These are phyloP conservation scores for Chlorencoelia australis DNA, from an alignment of 2,329 filamentous ascomycete species.

Conservation along the genomic window DNA sequence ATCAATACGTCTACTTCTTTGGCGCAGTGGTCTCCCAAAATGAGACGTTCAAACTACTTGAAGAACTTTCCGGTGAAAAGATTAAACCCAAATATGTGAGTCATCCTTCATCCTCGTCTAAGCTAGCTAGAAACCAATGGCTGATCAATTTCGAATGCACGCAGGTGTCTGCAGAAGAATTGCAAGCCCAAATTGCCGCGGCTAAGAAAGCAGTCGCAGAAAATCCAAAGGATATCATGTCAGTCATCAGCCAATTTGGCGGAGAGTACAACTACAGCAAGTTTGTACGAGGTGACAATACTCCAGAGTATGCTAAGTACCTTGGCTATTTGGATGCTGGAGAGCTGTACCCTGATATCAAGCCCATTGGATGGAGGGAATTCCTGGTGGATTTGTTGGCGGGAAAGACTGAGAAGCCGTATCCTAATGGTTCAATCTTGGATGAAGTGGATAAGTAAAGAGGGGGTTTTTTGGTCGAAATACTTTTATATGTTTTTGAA, in stretches of 20 bases:
- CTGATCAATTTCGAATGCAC: too few relatives aligned
- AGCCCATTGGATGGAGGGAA: constrained; percentile 30
- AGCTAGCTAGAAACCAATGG: too few relatives aligned
- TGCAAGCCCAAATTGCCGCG: too few relatives aligned
- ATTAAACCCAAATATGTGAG: constrained; percentile 19
- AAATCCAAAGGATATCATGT: too few relatives aligned
- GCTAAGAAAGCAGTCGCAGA: too few relatives aligned
- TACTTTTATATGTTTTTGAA: too few relatives aligned
- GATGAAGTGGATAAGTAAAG: too few relatives aligned
- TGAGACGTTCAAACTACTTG: constrained; percentile 36
- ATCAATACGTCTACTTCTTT: constrained; percentile 40
- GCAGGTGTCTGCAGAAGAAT: too few relatives aligned
- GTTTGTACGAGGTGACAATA: constrained; percentile 38
- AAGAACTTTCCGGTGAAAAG: constrained; percentile 39
- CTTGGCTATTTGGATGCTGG: constrained; percentile 42
- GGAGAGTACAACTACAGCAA: constrained; percentile 2
- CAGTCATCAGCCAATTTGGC: too few relatives aligned
- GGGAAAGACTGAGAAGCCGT: constrained; percentile 29
- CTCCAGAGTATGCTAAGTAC: constrained; percentile 41
- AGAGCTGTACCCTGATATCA: constrained; percentile 44
- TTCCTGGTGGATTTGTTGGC: constrained; percentile 32
- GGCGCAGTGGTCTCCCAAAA: constrained; percentile 37
- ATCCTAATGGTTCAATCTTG: too few relatives aligned
- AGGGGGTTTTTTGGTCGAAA: too few relatives aligned
- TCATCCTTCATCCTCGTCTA: too few relatives aligned